These are phyloP conservation scores for Cutaneotrichosporon cavernicola DNA, from an alignment of 1,284 basidiomycete species.

Conservation along the genomic window DNA sequence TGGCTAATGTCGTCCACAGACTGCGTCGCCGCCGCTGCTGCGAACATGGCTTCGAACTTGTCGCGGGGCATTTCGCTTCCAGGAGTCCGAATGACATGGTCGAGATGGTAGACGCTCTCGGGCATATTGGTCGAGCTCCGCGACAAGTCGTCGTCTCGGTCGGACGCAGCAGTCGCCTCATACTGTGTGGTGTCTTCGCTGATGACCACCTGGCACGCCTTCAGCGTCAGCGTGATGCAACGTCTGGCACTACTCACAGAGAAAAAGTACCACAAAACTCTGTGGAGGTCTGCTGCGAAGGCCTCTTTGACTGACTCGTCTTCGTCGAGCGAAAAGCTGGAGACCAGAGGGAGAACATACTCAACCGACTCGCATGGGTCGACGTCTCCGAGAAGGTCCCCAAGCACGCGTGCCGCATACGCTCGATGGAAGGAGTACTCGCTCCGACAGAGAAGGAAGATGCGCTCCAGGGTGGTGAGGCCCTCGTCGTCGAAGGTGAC, in stretches of 20 bases:
- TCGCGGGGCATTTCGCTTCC: conserved; percentile 10
- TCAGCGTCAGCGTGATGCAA: neutral
- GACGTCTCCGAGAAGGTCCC: conserved; percentile 70
- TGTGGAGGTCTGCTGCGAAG: conserved; percentile 75
- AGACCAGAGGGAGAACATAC: conserved; percentile 88
- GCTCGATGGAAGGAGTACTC: conserved; percentile 78
- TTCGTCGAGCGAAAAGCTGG: conserved; percentile 80
- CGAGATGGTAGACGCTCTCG: conserved; percentile 12
- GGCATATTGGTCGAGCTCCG: conserved; percentile 9
- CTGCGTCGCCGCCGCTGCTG: neutral
- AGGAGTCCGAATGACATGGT: conserved; percentile 8
- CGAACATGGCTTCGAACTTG: conserved; percentile 1
- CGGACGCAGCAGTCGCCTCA: neutral
- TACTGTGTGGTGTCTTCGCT: conserved; percentile 16
- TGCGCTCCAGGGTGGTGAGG: conserved; percentile 81
- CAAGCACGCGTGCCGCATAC: conserved; percentile 78
- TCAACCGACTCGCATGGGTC: conserved; percentile 86
- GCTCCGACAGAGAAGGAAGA: conserved; percentile 88
- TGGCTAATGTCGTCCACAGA: neutral
- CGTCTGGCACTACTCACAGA: conserved; percentile 58
- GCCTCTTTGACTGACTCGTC: conserved; percentile 91
- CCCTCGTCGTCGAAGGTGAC: conserved; percentile 61
- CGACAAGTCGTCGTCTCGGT: neutral
- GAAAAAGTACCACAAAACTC: conserved; percentile 93
- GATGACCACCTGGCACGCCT: conserved; percentile 31